These are phyloP conservation scores for Diaporthe ampelina DNA, from an alignment of 2,329 filamentous ascomycete genomes.

Conservation along the genomic window DNA sequence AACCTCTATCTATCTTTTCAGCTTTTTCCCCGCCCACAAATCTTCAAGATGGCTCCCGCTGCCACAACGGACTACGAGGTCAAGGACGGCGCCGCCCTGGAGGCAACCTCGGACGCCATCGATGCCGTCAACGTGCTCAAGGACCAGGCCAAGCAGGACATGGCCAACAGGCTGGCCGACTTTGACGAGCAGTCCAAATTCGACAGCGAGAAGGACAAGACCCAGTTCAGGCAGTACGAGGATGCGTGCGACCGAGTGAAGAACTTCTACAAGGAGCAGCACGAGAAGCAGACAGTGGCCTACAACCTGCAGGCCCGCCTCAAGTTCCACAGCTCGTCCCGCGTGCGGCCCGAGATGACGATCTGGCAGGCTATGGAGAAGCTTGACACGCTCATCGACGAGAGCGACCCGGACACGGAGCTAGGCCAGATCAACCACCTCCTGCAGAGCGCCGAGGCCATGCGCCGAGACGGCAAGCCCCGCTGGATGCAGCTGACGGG, in stretches of 20 bases:
- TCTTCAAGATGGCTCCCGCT: conserved; percentile 48
- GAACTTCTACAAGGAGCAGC: conserved; percentile 84
- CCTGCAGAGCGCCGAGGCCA: conserved; percentile 89
- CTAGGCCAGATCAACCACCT: conserved; percentile 92
- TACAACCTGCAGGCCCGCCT: conserved; percentile 88
- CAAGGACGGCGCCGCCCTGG: conserved; percentile 48
- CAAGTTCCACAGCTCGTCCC: conserved; percentile 75
- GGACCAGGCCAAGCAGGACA: conserved; percentile 36
- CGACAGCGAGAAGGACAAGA: conserved; percentile 52
- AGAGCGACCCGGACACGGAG: conserved; percentile 90
- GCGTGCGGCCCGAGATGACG: conserved; percentile 78
- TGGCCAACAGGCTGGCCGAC: conserved; percentile 25
- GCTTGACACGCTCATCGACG: conserved; percentile 90
- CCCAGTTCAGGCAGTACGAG: conserved; percentile 76
- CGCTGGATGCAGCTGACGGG: conserved; percentile 86
- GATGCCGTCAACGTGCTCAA: conserved; percentile 52
- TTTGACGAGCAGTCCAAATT: conserved; percentile 47
- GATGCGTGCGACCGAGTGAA: conserved; percentile 87
- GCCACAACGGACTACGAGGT: conserved; percentile 45
- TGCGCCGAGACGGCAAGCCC: conserved; percentile 86
- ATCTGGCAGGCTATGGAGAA: conserved; percentile 95
- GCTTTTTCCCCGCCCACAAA: not conserved
- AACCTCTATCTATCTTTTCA: not conserved
- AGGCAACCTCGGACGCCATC: conserved; percentile 53
- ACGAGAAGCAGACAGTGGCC: conserved; percentile 80